Evolutionary conservation across 2,329 filamentous ascomycete genomes (phyloP), one percentile per base, ranked within the genome.

Genomic region (Cytospora schulzeri): DNA sequence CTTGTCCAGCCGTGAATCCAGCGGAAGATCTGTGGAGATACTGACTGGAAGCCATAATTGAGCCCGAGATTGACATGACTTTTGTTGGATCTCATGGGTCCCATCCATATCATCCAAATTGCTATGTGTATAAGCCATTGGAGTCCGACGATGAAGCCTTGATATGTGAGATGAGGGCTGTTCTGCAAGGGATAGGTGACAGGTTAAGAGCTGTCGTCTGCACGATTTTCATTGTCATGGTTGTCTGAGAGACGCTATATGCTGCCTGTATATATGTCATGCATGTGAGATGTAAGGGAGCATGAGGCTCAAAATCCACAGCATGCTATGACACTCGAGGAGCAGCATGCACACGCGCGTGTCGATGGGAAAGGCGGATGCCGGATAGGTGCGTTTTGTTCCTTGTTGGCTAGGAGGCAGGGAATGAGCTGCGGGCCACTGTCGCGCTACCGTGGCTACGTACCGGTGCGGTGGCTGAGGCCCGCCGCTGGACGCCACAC

Each of bases 231-330:
- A 26, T 33, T 62, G 60, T 33, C 51, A 55, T 61, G 45, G 45
- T 41, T 60, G 45, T 41, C 29, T 15, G 33, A 35, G 41, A 19
- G 29, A 33, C 24, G 29, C 33, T 38, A 56, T 57, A 33, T 57
- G 57, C 62, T 60, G 68, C 64, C 66, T 68, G 66, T 67, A 66
- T 60, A 60, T 67, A 71, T 73, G 71, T 68, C 68, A 70, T 74
- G 73, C 73, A 74, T 73, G 69, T 63, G 70, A 71, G 71, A 65
- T 68, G 68, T 69, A 70, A 24, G 45, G n/a, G 45, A 72, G 68
- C 66, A 68, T 74, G 72, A 74, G 71, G 71, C 73, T 74, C 70
- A 71, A 69, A 56, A 70, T 68, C 63, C 69, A 72, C 68, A 65
- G 54, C 66, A 71, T 70, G 65, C 62, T 63, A 70, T 68, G 68